These are phyloP conservation scores for Casuarina cunninghamiana DNA, from an alignment of 306 rosid species.

Conservation along the genomic window DNA sequence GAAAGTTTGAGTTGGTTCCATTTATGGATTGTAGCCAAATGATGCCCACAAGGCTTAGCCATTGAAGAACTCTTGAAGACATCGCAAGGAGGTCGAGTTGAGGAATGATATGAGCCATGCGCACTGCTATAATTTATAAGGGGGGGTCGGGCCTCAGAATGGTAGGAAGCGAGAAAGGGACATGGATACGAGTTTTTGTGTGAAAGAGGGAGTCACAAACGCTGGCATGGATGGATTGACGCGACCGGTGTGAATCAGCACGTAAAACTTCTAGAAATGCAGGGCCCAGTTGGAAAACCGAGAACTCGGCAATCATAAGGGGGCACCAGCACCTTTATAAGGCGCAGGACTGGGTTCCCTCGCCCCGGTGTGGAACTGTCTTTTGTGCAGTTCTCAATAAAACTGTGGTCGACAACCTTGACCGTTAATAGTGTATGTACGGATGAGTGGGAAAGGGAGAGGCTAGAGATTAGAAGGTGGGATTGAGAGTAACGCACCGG, in stretches of 20 bases:
- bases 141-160: not conserved
- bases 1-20: slow-evolving; percentile 85
- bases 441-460: not conserved
- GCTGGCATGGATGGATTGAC: slow-evolving; percentile 4
- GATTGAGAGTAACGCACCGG: not conserved
- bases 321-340: too few species aligned
- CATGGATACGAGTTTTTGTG: not conserved
- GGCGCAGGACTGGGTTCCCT: too few species aligned
- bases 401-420: slow-evolving; percentile 35
- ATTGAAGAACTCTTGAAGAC: slow-evolving; percentile 58
- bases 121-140: not conserved
- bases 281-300: too few species aligned
- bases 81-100: slow-evolving; percentile 24
- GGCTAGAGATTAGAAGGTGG: not conserved
- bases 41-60: slow-evolving; percentile 81
- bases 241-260: not conserved
- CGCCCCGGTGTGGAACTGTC: too few species aligned
- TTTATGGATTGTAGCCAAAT: slow-evolving; percentile 90
- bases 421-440: not conserved
- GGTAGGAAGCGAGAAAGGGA: not conserved
- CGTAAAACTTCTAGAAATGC: too few species aligned
- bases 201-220: slow-evolving; percentile 17
- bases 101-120: not conserved
- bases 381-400: too few species aligned
- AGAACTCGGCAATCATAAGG: too few species aligned